Evolutionary conservation across 1,284 basidiomycete genomes (phyloP).

Genomic region (Crepidotus sp.): DNA sequence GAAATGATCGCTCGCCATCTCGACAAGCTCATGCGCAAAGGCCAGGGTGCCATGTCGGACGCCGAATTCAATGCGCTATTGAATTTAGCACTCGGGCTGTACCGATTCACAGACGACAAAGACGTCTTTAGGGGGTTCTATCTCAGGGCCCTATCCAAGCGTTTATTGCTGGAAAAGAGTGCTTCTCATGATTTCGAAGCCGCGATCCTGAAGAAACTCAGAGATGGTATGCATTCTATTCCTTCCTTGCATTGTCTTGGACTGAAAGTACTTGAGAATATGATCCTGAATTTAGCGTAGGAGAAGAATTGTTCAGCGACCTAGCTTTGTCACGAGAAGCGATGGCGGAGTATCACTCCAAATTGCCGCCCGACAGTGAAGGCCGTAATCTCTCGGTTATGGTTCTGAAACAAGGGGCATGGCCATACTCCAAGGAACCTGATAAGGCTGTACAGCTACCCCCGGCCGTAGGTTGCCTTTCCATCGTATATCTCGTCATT

Average conservation of each 20-base stretch:
- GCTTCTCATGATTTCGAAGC: constrained; percentile 91
- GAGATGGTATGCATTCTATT: constrained; percentile 53
- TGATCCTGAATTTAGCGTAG: constrained; percentile 82
- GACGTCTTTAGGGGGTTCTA: constrained; percentile 96
- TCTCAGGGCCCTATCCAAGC: constrained; percentile 81
- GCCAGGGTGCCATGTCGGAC: constrained; percentile 70
- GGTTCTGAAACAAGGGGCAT: constrained; percentile 68
- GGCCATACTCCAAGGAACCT: constrained; percentile 58
- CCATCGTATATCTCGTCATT: neutral
- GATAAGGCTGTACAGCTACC: constrained; percentile 37
- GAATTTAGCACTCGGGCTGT: constrained; percentile 73
- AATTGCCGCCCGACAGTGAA: constrained; percentile 24
- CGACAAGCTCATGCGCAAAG: constrained; percentile 79
- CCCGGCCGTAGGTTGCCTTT: constrained; percentile 31
- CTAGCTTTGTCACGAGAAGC: constrained; percentile 65
- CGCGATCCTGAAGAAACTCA: constrained; percentile 81
- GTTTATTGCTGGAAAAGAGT: constrained; percentile 78
- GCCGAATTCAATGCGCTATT: constrained; percentile 62
- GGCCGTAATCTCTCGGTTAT: constrained; percentile 49
- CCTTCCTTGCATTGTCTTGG: constrained; percentile 3
- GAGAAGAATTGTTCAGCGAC: constrained; percentile 88
- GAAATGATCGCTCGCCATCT: constrained; percentile 93
- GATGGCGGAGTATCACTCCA: constrained; percentile 50
- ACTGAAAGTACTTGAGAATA: constrained; percentile 44
- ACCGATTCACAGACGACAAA: constrained; percentile 85